Percentiles rank a stretch among this genome's conserved stretches.
Evolutionary conservation across 2,329 filamentous ascomycete genomes (phyloP).

Genomic region (Cordyceps cateniannulata): DNA sequence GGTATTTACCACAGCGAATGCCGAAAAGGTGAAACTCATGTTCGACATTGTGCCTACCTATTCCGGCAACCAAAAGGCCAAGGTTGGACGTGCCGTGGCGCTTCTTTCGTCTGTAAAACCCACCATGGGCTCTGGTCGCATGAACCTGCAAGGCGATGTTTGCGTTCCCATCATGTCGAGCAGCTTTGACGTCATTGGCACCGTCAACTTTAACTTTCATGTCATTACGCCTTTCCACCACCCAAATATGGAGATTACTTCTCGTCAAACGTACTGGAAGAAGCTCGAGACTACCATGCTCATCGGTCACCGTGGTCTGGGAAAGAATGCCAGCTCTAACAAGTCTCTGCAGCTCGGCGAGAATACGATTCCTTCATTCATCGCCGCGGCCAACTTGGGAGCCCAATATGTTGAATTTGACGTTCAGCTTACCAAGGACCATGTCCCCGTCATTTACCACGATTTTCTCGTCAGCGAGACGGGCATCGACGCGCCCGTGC

Average conservation of each 20-base stretch:
- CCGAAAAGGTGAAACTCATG: slow-evolving; percentile 75
- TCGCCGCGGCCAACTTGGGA: slow-evolving; percentile 88
- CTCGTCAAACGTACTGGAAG: slow-evolving; percentile 93
- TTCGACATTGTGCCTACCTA: slow-evolving; percentile 97
- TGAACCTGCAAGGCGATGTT: slow-evolving; percentile 85
- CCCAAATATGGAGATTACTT: slow-evolving; percentile 86
- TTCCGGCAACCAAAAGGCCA: slow-evolving; percentile 78
- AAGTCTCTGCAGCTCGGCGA: slow-evolving; percentile 90
- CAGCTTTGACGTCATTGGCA: slow-evolving; percentile 83
- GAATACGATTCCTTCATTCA: slow-evolving; percentile 93
- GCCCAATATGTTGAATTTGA: slow-evolving; percentile 73
- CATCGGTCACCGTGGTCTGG: slow-evolving; percentile 66
- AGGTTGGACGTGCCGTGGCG: slow-evolving; percentile 84
- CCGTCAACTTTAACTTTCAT: slow-evolving; percentile 94
- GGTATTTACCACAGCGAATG: slow-evolving; percentile 74
- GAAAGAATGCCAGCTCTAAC: slow-evolving; percentile 81
- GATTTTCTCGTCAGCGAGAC: slow-evolving; percentile 98
- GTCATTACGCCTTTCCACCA: slow-evolving; percentile 92
- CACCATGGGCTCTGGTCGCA: slow-evolving; percentile 75
- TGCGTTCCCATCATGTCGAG: slow-evolving; percentile 85
- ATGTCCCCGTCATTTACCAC: slow-evolving; percentile 96
- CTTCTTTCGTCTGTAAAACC: slow-evolving; percentile 81
- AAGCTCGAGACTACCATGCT: slow-evolving; percentile 84
- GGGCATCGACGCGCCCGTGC: slow-evolving; percentile 92
- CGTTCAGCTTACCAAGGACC: slow-evolving; percentile 97